These are phyloP conservation scores for Beauveria sp. DNA, from an alignment of 2,329 filamentous ascomycete genomes.

Conservation along the genomic window DNA sequence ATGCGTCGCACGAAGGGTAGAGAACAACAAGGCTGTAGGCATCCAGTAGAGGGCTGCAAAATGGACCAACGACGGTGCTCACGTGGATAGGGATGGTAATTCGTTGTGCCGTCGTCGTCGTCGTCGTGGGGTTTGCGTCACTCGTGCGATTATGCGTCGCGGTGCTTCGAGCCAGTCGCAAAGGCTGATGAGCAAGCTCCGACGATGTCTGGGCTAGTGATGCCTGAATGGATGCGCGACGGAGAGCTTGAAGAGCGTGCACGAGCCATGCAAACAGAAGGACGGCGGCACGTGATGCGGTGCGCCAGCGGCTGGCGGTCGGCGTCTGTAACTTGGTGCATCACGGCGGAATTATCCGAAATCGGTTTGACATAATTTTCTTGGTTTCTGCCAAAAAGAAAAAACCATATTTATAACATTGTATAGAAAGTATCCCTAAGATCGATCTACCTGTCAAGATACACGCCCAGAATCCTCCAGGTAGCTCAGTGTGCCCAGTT, in stretches of 20 bases:
- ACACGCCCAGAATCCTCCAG: background rate
- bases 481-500: background rate
- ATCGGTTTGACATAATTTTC: no score
- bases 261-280: slow-evolving; percentile 9
- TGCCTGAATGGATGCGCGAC: slow-evolving; percentile 2
- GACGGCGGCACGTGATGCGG: slow-evolving; percentile 9
- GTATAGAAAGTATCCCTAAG: no score
- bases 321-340: no score
- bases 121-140: background rate
- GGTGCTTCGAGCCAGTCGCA: background rate
- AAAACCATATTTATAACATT: no score
- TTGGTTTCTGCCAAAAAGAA: no score
- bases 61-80: background rate
- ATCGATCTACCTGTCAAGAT: background rate
- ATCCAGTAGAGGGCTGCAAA: background rate
- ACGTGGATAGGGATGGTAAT: background rate
- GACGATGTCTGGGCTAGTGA: slow-evolving; percentile 2
- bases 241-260: slow-evolving; percentile 1
- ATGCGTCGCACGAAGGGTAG: background rate
- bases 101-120: no score
- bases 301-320: background rate
- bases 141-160: background rate
- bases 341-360: no score
- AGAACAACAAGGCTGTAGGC: background rate
- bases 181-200: slow-evolving; percentile 3